Evolutionary conservation across 2,329 filamentous ascomycete genomes (phyloP), one percentile per base, ranked within the genome.

Genomic region (Aspergillus udagawae): DNA sequence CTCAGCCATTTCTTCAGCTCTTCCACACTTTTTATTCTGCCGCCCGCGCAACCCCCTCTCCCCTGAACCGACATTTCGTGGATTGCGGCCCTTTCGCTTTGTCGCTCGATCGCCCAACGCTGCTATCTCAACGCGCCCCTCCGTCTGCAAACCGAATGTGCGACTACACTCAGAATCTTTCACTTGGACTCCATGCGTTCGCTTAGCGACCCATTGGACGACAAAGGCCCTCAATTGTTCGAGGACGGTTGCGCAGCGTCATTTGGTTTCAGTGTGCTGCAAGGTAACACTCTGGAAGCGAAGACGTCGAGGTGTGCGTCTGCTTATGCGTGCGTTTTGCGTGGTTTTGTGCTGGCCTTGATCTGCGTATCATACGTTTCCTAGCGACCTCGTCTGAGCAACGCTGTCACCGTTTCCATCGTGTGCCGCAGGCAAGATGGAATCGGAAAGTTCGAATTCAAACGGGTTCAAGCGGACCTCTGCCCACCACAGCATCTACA

Each of bases 381-480:
- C 57, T 65, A 73, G 64, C 61, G 61, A 66, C 54, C 60, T 61
- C 54, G 50, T 56, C 56, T 61, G 62, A 66, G 60, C 57, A 57
- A 57, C 60, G 58, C 61, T 58, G 58, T 62, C 56, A 59, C 58
- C 60, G 53, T 29, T 61, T 58, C 57, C 60, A 58, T 59, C 63
- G 61, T 64, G 54, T 44, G 59, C 63, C 51, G 58, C 59, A 55
- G 60, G 62, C 63, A 72, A 67, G 59, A 77, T 77, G 75, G 75
- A 77, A 61, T 63, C 72, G 63, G 75, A 76, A 60, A 70, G 72
- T 64, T 66, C 70, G 52, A 74, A 72, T 64, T 66, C 70, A 53
- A 75, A 76, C 69, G 72, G 70, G 35, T 69, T 68, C 60, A 74
- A 75, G 63, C 71, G 74, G 63, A 73, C 73, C 60, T 75, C 74